phyloP scores from a whole-genome alignment of 441 rosid species.

The Euphorbia celastroides region DNA sequence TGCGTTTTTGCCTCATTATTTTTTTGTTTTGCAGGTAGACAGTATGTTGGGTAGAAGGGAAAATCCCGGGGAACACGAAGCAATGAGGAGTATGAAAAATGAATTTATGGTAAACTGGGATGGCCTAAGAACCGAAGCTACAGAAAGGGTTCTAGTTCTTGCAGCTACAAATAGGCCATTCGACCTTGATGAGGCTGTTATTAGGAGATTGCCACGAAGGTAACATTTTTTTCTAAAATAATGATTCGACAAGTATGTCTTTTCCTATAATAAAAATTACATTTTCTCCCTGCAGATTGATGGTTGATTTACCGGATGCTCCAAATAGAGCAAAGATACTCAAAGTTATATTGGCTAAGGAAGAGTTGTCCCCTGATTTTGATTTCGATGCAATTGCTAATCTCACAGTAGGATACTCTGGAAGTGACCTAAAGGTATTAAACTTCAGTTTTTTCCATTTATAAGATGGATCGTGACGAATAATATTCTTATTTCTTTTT shows the following conservation, averaged over 20 bases:
- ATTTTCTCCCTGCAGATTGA: slow-evolving; percentile 44
- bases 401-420: slow-evolving; percentile 86
- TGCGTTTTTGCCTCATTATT: neutral
- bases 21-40: slow-evolving; percentile 54
- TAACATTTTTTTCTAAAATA: slow-evolving; percentile 10
- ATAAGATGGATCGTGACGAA: neutral
- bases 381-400: slow-evolving; percentile 75
- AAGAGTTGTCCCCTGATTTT: slow-evolving; percentile 67
- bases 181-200: slow-evolving; percentile 95
- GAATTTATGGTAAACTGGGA: slow-evolving; percentile 98
- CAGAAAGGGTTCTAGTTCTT: slow-evolving; percentile 77
- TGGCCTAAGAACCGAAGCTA: slow-evolving; percentile 78
- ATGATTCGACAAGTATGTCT: neutral
- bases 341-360: slow-evolving; percentile 75
- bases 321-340: slow-evolving; percentile 84
- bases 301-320: slow-evolving; percentile 87
- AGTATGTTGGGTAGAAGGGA: slow-evolving; percentile 94
- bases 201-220: slow-evolving; percentile 89
- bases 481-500: neutral
- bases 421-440: slow-evolving; percentile 83
- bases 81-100: slow-evolving; percentile 95
- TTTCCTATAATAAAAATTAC: neutral
- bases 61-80: slow-evolving; percentile 95
- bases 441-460: neutral
- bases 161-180: slow-evolving; percentile 95